Base-by-base conservation (phyloP, 768 basidiomycete species). In the Calvatia gigantea region DNA sequence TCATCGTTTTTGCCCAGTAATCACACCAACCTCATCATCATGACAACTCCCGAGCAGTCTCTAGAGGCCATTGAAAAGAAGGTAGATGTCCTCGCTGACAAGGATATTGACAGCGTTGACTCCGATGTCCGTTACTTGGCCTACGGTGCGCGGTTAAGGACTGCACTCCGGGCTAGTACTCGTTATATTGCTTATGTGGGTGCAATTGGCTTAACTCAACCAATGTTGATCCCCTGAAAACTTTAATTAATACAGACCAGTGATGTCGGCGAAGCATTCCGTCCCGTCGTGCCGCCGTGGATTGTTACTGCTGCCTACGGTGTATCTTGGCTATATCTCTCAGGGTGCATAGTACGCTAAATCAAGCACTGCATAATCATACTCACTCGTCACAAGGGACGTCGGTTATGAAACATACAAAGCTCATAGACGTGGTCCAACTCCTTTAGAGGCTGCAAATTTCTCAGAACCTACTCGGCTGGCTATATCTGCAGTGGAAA, bases 351-450 rank as follows among this genome's bases (percentile, higher is more conserved):
- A n/a, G 28, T 11, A 54, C 42, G 44, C 25, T 42, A 19, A 41
- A 28, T 41, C 41, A 37, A 56, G 41, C 32, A 27, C 33, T 33
- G 17, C 55, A 21, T 17, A 21, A 48, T 57, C 46, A 23, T 28
- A 41, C 38, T 44, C 50, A 44, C 49, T 19, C 32, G 57, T 14
- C n/a, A 42, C 9, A 60, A 78, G 86, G 35, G 91, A 92, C 64
- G 89, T 91, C 39, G 77, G 79, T 17, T 93, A 89, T 67, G 91
- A 92, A 70, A 79, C 87, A 12, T 92, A 89, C 70, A 92, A 92
- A 64, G 82, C 87, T 3, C 78, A 87, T 59, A 75, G 81, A 47
- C 76, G 74, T 32, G 88, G 89, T 1, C 89, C 89, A 6, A 76
- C 81, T 12, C 75, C 84, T 1, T 66, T 84, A 39, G 87, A 91